Evolutionary conservation across 2,329 filamentous ascomycete species (phyloP).

Genomic region (Neurospora sp.): DNA sequence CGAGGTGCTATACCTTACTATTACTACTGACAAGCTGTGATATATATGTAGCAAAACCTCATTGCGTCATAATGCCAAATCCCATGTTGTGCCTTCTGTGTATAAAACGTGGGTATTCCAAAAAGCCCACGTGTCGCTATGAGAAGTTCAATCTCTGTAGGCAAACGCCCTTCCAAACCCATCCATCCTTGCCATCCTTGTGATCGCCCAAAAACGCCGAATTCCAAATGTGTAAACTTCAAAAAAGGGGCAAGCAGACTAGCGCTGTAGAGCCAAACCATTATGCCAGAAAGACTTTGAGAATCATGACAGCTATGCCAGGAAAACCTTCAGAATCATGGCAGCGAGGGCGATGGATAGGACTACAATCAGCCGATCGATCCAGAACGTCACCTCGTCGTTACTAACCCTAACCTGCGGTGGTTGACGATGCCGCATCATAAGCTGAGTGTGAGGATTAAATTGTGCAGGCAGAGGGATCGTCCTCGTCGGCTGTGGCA

Average conservation of each 20-base stretch:
- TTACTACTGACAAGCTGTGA: not conserved
- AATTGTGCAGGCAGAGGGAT: conserved; percentile 18
- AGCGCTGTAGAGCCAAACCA: not conserved
- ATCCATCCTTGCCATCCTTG: not conserved
- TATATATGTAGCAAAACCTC: not conserved
- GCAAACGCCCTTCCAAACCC: not conserved
- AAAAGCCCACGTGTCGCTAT: not conserved
- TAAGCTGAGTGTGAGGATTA: conserved; percentile 3
- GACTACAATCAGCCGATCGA: conserved; percentile 71
- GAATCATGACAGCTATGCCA: conserved; percentile 5
- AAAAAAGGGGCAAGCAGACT: not conserved
- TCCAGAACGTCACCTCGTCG: conserved; percentile 58
- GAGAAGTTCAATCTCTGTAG: not conserved
- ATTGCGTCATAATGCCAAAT: not conserved
- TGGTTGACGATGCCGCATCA: conserved; percentile 5
- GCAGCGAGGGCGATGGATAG: conserved; percentile 60
- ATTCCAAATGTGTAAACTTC: not conserved
- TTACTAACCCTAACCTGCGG: conserved; percentile 18
- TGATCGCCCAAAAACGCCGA: not conserved
- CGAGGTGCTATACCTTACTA: not conserved
- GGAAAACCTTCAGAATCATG: conserved; percentile 54
- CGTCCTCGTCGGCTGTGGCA: conserved; percentile 27
- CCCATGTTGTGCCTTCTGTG: not conserved
- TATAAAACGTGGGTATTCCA: not conserved
- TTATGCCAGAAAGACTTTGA: not conserved